Evolutionary conservation across 176 grass and related monocot species (phyloP), one percentile per base, ranked within the genome.

Genomic region (Triticum monococcum): DNA sequence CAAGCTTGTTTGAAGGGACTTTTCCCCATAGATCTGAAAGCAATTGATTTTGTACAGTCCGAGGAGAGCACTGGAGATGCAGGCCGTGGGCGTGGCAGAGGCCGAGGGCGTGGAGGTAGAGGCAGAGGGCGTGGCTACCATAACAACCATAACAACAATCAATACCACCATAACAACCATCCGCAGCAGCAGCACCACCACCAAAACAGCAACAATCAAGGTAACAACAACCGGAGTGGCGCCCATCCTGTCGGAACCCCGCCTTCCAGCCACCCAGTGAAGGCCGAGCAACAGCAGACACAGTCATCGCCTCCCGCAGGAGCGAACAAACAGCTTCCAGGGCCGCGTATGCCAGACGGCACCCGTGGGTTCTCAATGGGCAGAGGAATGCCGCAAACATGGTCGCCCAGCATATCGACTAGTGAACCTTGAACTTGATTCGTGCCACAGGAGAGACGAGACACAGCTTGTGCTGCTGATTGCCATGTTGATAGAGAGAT

Each of bases 301-400:
- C 89, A 87, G 59, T 12, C 83, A 35, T 91, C 93, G 40, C 84
- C 84, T 64, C 41, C 17, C 7, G 64, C 77, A 25, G 68, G 77
- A 68, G 79, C 89, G 65, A 89, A 75, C 22, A 98, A 96, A 75
- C 97, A 86, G 71, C 94, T 92, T 46, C 88, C 85, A 60, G 96
- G 96, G 5, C 96, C 96, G 7, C 79, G 84, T 28, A 98, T 96
- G 97, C 94, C 97, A 23, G 92, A 98, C 64, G 97, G 97, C 69
- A 91, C 92, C 0, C 91, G 88, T 7, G 96, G 97, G 79, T 98
- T 98, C 77, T 74, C 72, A 9, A 86, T 99, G 84, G 97, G 92
- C 84, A 89, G 97, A 70, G 97, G 94, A 69, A 99, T 89, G 68
- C 89, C 80, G 3, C 77, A 92, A 78, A 62, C 45, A 32, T 63